Conservation (phyloP, 225 moss, liverwort and hornwort species). For the Physcomitrellopsis africana region DNA sequence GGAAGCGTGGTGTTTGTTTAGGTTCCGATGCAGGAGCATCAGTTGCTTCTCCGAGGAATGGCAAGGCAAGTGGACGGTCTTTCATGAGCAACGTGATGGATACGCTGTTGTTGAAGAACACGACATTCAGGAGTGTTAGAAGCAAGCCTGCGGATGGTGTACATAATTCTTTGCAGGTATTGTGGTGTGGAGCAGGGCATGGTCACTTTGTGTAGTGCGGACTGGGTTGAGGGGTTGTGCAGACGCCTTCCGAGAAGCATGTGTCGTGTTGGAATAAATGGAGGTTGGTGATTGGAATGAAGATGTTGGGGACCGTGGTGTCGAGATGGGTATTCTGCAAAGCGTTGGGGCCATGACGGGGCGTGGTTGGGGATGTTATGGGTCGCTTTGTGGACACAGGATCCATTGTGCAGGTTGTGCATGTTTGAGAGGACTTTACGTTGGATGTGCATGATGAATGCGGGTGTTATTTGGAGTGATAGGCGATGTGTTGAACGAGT, state of each 20-base stretch:
- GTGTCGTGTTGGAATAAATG: background rate
- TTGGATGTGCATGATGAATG: too few species aligned
- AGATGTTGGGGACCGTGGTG: too few species aligned
- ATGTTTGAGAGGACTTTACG: too few species aligned
- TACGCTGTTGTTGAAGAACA: slow-evolving; percentile 74
- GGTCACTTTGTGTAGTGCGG: background rate
- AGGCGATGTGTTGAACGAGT: slow-evolving; percentile 10
- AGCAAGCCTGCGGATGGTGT: slow-evolving; percentile 46
- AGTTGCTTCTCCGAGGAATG: slow-evolving; percentile 48
- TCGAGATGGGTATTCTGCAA: too few species aligned
- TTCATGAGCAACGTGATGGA: slow-evolving; percentile 89
- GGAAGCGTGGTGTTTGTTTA: slow-evolving; percentile 31
- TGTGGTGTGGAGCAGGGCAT: background rate
- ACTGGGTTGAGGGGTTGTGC: background rate
- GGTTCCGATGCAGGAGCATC: slow-evolving; percentile 51
- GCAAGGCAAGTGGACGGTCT: slow-evolving; percentile 56
- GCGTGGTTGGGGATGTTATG: too few species aligned
- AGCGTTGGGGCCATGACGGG: too few species aligned
- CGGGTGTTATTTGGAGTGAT: background rate
- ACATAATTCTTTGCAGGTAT: slow-evolving; percentile 32
- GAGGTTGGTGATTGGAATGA: slow-evolving; percentile 7
- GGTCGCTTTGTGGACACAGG: too few species aligned
- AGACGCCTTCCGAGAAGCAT: background rate
- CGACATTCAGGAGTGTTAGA: slow-evolving; percentile 63
- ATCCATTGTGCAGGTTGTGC: too few species aligned